A percentile compares a stretch with the other conserved stretches of the same genome.
Evolutionary conservation across 192 early-diverging fungal species (phyloP).

Genomic region (Linnemannia zychae): DNA sequence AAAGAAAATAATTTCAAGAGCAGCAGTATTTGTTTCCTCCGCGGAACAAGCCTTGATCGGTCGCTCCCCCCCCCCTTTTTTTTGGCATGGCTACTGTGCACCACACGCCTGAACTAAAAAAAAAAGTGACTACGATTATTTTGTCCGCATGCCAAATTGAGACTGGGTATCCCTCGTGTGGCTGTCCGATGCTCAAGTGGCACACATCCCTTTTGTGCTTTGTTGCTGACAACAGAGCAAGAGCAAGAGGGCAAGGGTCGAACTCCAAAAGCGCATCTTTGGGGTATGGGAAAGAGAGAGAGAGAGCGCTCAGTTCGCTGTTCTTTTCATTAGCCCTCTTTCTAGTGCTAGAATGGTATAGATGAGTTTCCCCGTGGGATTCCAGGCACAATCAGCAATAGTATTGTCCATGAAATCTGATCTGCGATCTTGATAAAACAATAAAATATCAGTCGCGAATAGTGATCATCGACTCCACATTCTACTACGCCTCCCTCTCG

Average conservation of each 20-base stretch:
- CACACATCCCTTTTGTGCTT: neutral
- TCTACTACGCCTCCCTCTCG: no score
- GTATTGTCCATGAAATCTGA: neutral
- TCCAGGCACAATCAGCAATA: neutral
- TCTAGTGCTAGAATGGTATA: neutral
- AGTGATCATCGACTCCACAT: no score
- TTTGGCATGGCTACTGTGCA: no score
- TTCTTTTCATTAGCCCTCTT: neutral
- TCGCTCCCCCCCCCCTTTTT: neutral
- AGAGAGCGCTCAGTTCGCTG: neutral
- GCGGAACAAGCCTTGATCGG: neutral
- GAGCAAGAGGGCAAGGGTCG: neutral
- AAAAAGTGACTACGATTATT: neutral
- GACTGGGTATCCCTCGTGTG: neutral
- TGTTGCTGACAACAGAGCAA: neutral
- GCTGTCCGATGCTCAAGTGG: neutral
- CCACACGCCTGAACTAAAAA: neutral
- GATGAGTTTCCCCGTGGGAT: slow-evolving; percentile 6
- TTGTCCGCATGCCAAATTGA: neutral
- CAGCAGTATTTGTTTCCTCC: neutral
- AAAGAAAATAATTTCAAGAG: neutral
- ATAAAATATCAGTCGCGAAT: neutral
- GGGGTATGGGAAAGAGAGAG: neutral
- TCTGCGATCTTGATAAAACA: neutral
- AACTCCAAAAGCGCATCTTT: slow-evolving; percentile 8